Evolutionary conservation across 495 filamentous ascomycete species (phyloP).

Genomic region (Neurospora sp.): DNA sequence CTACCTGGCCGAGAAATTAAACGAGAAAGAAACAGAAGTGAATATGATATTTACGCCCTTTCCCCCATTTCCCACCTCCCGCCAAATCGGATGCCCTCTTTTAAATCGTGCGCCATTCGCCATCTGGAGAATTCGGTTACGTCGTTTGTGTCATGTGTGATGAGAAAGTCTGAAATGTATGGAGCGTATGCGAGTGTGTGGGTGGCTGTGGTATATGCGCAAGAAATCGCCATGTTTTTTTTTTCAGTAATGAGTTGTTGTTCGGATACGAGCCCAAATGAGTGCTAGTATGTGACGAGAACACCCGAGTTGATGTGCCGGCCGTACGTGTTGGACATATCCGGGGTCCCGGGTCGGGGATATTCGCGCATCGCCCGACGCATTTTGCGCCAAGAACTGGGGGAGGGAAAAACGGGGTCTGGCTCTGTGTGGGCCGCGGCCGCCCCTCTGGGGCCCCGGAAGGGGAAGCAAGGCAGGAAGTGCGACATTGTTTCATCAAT

Average conservation of each 20-base stretch:
- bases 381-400: not conserved
- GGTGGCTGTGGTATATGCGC: constrained; percentile 13
- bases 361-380: not conserved
- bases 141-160: constrained; percentile 7
- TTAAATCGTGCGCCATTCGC: constrained; percentile 28
- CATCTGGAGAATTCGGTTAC: constrained; percentile 17
- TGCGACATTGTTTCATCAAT: not conserved
- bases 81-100: constrained; percentile 23
- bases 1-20: not conserved
- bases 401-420: not conserved
- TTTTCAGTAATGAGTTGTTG: not conserved
- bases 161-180: constrained; percentile 1
- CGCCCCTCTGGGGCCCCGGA: not conserved
- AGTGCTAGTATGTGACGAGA: not conserved
- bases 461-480: not conserved
- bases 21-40: constrained; percentile 1
- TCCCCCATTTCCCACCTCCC: not conserved
- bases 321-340: not conserved
- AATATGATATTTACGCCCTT: constrained; percentile 19
- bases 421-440: not conserved
- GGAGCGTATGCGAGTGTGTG: not conserved
- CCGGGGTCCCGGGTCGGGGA: not conserved
- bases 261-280: not conserved
- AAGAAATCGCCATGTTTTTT: constrained; percentile 5
- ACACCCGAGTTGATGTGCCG: not conserved